Percentiles rank a stretch among this genome's conserved stretches.
These are phyloP conservation scores for Austropuccinia psidii DNA, from an alignment of 1,284 basidiomycete species.

Conservation along the genomic window DNA sequence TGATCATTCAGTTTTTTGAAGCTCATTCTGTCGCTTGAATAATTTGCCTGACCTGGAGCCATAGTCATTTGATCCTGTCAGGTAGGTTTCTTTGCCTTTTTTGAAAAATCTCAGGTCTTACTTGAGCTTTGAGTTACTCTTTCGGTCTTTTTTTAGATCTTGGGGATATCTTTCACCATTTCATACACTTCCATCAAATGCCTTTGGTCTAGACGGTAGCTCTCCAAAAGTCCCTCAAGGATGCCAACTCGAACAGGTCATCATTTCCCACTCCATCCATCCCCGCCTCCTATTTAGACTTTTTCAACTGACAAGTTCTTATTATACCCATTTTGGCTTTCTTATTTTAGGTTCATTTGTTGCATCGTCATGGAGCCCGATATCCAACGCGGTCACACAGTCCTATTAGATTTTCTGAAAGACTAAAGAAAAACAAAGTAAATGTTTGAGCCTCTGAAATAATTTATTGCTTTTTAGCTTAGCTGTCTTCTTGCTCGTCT, in stretches of 20 bases:
- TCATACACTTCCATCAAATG: not conserved
- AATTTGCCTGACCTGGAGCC: not conserved
- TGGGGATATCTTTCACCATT: conserved; percentile 28
- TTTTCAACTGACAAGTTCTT: too few relatives aligned
- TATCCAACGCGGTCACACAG: conserved; percentile 9
- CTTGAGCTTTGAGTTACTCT: not conserved
- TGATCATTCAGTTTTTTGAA: not conserved
- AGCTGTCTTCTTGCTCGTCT: not conserved
- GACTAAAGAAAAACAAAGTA: conserved; percentile 3
- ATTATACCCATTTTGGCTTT: too few relatives aligned
- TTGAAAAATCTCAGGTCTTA: not conserved
- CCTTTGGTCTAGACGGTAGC: conserved; percentile 9
- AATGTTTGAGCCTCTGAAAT: not conserved
- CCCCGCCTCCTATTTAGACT: too few relatives aligned
- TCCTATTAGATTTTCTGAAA: not conserved
- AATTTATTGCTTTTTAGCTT: not conserved
- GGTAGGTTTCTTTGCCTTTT: not conserved
- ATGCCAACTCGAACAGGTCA: conserved; percentile 14
- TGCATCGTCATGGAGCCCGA: conserved; percentile 12
- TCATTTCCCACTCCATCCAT: not conserved
- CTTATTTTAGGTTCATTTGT: conserved; percentile 9
- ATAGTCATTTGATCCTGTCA: not conserved
- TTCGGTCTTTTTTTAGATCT: not conserved
- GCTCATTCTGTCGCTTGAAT: too few relatives aligned
- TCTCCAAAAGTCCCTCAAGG: not conserved